Evolutionary conservation across 1,284 basidiomycete species (phyloP).

Genomic region (Rhodotorula sp.): DNA sequence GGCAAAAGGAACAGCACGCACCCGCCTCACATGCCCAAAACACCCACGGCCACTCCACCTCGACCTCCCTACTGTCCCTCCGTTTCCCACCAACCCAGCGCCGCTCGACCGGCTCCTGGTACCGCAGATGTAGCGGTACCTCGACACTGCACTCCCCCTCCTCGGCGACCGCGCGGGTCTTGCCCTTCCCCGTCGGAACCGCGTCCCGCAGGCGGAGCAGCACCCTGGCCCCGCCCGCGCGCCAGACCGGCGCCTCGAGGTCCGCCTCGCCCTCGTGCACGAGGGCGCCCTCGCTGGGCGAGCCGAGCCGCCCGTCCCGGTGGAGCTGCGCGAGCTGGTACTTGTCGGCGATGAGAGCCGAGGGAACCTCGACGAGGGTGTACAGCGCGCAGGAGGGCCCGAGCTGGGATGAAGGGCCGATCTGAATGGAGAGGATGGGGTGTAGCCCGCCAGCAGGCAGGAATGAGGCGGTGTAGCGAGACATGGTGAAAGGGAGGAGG

Average conservation of each 20-base stretch:
- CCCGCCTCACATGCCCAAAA: slow-evolving; percentile 39
- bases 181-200: neutral
- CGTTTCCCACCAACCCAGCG: neutral
- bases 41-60: slow-evolving; percentile 31
- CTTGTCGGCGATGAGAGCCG: slow-evolving; percentile 39
- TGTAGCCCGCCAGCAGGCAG: slow-evolving; percentile 25
- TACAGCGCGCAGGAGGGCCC: slow-evolving; percentile 29
- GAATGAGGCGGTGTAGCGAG: slow-evolving; percentile 2
- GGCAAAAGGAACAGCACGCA: too few relatives aligned
- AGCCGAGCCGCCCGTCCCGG: slow-evolving; percentile 30
- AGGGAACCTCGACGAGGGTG: slow-evolving; percentile 22
- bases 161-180: neutral
- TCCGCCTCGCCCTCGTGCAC: slow-evolving; percentile 69
- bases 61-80: neutral
- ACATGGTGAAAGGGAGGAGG: neutral
- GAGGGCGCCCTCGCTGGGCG: slow-evolving; percentile 50
- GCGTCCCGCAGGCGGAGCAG: neutral
- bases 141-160: slow-evolving; percentile 7
- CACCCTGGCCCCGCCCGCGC: neutral
- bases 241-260: slow-evolving; percentile 36
- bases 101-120: slow-evolving; percentile 30
- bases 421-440: slow-evolving; percentile 2
- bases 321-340: slow-evolving; percentile 41
- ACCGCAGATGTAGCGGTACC: slow-evolving; percentile 42
- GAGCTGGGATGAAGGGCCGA: neutral